Conservation (phyloP, 345 rosid genomes). For the Boechera retrofracta region DNA sequence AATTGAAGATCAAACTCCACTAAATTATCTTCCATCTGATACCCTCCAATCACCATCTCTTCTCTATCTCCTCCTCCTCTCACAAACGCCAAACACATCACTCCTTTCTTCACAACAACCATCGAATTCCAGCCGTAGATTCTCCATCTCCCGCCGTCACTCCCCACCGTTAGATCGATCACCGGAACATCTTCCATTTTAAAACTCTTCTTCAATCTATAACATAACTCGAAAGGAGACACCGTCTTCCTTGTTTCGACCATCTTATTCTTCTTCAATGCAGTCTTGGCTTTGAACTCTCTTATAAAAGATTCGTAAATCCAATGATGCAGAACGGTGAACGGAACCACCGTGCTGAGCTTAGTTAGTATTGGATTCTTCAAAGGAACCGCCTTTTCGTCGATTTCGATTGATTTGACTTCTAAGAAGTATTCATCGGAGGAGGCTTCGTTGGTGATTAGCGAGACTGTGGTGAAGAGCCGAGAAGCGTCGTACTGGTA, state of each 20-base stretch:
- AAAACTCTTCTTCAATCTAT: conserved; percentile 1
- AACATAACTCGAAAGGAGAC: conserved; percentile 43
- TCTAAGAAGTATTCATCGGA: conserved; percentile 49
- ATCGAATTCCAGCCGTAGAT: conserved; percentile 46
- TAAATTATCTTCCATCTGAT: conserved; percentile 47
- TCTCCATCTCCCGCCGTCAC: conserved; percentile 33
- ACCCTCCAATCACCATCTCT: conserved; percentile 45
- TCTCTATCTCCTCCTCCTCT: conserved; percentile 36
- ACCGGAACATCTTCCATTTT: conserved; percentile 34
- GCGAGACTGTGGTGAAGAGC: conserved; percentile 40
- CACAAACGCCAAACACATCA: conserved; percentile 41
- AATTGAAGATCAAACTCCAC: conserved; percentile 42
- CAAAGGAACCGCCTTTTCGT: conserved; percentile 43
- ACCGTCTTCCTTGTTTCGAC: not conserved
- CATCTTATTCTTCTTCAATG: conserved; percentile 14
- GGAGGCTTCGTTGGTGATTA: conserved; percentile 34
- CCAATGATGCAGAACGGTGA: conserved; percentile 48
- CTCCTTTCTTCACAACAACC: conserved; percentile 31
- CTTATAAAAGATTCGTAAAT: conserved; percentile 46
- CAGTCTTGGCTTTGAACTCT: conserved; percentile 39
- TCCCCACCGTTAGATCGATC: conserved; percentile 33
- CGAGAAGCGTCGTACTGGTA: conserved; percentile 27
- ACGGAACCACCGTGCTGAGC: conserved; percentile 51
- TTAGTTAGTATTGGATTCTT: conserved; percentile 42
- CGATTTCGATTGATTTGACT: conserved; percentile 37